These are phyloP conservation scores for Babesia bigemina DNA, from an alignment of 169 alveolate species.

Conservation along the genomic window DNA sequence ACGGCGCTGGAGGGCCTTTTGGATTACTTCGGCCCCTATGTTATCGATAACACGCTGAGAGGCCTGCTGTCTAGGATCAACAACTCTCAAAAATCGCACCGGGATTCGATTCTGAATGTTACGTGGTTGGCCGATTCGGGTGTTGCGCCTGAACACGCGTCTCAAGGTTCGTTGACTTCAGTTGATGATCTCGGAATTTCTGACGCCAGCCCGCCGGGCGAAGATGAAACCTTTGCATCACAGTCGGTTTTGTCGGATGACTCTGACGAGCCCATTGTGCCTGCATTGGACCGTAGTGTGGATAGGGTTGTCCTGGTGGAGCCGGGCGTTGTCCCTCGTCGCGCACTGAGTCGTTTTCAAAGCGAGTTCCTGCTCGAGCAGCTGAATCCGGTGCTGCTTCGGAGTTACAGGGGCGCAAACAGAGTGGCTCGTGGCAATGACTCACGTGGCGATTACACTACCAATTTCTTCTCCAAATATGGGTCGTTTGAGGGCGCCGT, in stretches of 20 bases:
- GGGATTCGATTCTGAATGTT: constrained; percentile 20
- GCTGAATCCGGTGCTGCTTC: background rate
- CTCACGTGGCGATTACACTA: too few relatives aligned
- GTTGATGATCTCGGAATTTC: background rate
- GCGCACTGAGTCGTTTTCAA: background rate
- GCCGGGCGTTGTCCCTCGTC: background rate
- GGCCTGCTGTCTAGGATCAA: background rate
- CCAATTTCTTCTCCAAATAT: too few relatives aligned
- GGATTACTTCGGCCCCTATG: constrained; percentile 10
- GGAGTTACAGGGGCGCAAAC: background rate
- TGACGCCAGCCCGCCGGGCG: too few relatives aligned
- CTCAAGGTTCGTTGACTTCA: background rate
- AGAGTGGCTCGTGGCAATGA: background rate
- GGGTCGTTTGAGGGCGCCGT: too few relatives aligned
- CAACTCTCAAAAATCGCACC: background rate
- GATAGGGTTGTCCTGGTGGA: background rate
- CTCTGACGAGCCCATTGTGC: background rate
- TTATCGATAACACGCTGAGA: constrained; percentile 7
- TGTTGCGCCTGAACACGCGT: background rate
- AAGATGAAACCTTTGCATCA: too few relatives aligned
- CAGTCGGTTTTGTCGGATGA: background rate
- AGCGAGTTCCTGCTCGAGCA: background rate
- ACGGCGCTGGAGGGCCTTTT: constrained; percentile 3
- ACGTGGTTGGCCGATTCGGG: constrained; percentile 5
- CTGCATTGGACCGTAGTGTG: background rate